Evolutionary conservation across 306 rosid species (phyloP), one percentile per base, ranked within the genome.

Genomic region (Notholithocarpus densiflorus): DNA sequence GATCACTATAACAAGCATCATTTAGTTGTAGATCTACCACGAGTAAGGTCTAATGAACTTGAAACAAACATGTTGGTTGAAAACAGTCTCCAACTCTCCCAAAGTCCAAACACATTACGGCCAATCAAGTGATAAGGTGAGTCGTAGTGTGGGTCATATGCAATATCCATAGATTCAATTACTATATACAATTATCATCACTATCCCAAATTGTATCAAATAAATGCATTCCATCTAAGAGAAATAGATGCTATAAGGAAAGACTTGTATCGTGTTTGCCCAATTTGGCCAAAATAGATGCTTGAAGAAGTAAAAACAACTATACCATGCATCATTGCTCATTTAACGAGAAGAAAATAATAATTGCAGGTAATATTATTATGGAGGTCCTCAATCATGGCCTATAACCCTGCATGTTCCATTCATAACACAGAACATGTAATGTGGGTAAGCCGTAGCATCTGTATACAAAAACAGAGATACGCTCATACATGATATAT

Each of bases 351-450:
- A 24, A 59, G 24, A 20, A 51, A 23, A 43, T 52, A 24, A 71
- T 71, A 13, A 71, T 43, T 21, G 74, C 56, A 12, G 1, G 20
- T 48, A 29, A 43, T 43, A 75, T 37, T 48, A 62, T 48, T 40
- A 55, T 27, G 15, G 3, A 23, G 26, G 53, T 51, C 69, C 43
- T 56, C 14, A 74, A 77, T 24, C 56, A 37, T 40, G 77, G 70
- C 23, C 4, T 10, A 18, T 74, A 32, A 32, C 65, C 75, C 51
- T 51, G 72, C 53, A n/a, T 20, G 54, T 40, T 19, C 20, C 68
- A 80, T 66, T 62, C 74, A 71, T 80, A 81, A 79, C 61, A 87
- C 66, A 71, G 52, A 74, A 81, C 74, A 32, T 37, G 82, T 75
- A 21, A 57, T 45, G 32, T 56, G 62, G 73, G 56, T 73, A 73